Conservation (phyloP, 306 rosid species). For the Potentilla sterilis region DNA sequence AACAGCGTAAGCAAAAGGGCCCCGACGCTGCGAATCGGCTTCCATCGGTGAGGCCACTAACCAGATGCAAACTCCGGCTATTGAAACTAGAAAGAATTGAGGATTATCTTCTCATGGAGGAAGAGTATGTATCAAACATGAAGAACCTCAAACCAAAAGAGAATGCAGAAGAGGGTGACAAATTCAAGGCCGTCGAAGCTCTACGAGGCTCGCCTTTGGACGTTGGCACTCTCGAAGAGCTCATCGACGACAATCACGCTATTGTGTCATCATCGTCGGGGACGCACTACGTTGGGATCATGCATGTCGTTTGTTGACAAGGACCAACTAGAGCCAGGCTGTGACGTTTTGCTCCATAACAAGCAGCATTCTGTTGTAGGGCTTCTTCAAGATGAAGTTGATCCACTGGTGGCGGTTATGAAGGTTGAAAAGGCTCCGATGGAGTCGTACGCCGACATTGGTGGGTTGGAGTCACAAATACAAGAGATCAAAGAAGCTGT, state of each 20-base stretch:
- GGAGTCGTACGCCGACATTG: conserved; percentile 94
- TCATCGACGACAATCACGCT: conserved; percentile 95
- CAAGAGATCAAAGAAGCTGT: conserved; percentile 98
- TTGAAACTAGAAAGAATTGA: conserved; percentile 81
- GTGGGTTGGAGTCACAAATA: conserved; percentile 94
- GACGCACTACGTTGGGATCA: conserved; percentile 79
- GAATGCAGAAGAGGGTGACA: conserved; percentile 71
- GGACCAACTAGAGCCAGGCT: conserved; percentile 95
- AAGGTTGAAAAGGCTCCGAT: conserved; percentile 97
- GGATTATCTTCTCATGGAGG: conserved; percentile 89
- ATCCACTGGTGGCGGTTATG: conserved; percentile 83
- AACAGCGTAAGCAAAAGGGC: conserved; percentile 86
- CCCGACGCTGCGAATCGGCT: conserved; percentile 80
- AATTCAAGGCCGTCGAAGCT: conserved; percentile 77
- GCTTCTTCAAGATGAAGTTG: conserved; percentile 94
- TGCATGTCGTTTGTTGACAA: conserved; percentile 87
- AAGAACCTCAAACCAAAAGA: conserved; percentile 88
- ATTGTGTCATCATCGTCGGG: conserved; percentile 94
- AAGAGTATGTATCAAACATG: conserved; percentile 84
- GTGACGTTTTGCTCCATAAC: conserved; percentile 88
- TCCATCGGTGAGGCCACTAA: conserved; percentile 69
- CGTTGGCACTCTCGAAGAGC: conserved; percentile 84
- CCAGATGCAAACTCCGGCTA: conserved; percentile 78
- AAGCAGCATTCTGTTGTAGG: conserved; percentile 97
- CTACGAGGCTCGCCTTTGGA: conserved; percentile 95